Evolutionary conservation across 257 asterid species (phyloP).

Genomic region (Solanum chaucha): DNA sequence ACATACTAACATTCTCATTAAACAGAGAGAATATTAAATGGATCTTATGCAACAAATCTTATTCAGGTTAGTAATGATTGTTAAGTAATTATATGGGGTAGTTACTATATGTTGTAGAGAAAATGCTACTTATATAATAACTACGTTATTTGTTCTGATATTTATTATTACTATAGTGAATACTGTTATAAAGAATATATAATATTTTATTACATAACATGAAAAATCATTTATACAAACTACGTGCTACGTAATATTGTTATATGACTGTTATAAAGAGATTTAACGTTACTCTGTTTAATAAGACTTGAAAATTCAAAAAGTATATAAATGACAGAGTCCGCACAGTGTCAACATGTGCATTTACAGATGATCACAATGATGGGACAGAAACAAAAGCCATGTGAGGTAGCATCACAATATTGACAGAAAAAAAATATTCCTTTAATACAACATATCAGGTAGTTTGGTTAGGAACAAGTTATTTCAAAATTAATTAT

Average conservation of each 20-base stretch:
- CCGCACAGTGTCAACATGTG: not conserved
- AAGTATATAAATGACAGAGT: not conserved
- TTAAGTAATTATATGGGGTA: no score
- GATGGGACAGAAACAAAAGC: not conserved
- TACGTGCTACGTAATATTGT: not conserved
- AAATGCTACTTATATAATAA: no score
- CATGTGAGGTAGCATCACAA: not conserved
- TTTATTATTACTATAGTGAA: no score
- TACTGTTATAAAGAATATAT: no score
- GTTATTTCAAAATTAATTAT: no score
- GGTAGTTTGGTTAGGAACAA: no score
- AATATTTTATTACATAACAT: no score
- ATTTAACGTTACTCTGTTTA: rapidly evolving
- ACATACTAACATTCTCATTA: not conserved
- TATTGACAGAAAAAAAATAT: not conserved
- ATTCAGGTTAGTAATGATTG: not conserved
- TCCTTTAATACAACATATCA: not conserved
- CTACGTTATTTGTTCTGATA: no score
- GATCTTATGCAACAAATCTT: not conserved
- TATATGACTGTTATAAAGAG: not conserved
- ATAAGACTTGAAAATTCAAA: not conserved
- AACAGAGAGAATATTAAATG: not conserved
- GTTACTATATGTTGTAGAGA: no score
- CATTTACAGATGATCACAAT: not conserved
- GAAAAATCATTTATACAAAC: no score